Evolutionary conservation across 2,329 filamentous ascomycete species (phyloP), one percentile per base, ranked within the genome.

Genomic region (Sporothrix luriei): DNA sequence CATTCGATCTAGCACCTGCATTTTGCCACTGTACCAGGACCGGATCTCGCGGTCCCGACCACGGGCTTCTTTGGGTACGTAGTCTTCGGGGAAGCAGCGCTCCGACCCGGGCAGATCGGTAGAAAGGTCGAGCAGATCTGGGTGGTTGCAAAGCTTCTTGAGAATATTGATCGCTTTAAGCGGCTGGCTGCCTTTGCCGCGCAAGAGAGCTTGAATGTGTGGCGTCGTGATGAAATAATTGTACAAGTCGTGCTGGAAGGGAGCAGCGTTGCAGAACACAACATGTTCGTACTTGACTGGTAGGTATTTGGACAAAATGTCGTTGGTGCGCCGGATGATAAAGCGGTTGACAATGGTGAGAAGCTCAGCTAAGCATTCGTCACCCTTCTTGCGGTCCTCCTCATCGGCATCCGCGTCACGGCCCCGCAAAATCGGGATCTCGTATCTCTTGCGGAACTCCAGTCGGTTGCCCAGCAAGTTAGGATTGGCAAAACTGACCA

Each of bases 261-360:
- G 91, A 19, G 95, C 91, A 59, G 97, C 85, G 75, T 94, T 94
- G 84, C 95, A 99, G 81, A 99, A 99, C 0, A 99, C 95, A 40
- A 99, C 95, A 78, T 99, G 95, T 79, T 99, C 95, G 80, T 99
- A 99, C 82, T 99, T 99, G 82, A 98, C 90, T 0, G 95, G 95
- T 71, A 99, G 82, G 77, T 99, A 99, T 79, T 99, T 99, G 66
- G 94, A 97, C 29, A 99, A 82, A 72, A 99, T 97, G 77, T 99
- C 95, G 84, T 99, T 99, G 4, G 94, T 97, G 70, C 95, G 90
- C 71, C 95, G 91, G 75, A 99, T 99, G 78, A 99, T 96, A 81
- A 99, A 99, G 76, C 97, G 97, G 82, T 98, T 99, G 77, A 99
- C 95, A 57, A 97, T 83, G 2, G 84, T 83, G 3, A 97, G 87